A percentile compares a stretch with the other conserved stretches of the same genome.
These are phyloP conservation scores for Suillus luteus DNA, from an alignment of 768 basidiomycete genomes.

Conservation along the genomic window DNA sequence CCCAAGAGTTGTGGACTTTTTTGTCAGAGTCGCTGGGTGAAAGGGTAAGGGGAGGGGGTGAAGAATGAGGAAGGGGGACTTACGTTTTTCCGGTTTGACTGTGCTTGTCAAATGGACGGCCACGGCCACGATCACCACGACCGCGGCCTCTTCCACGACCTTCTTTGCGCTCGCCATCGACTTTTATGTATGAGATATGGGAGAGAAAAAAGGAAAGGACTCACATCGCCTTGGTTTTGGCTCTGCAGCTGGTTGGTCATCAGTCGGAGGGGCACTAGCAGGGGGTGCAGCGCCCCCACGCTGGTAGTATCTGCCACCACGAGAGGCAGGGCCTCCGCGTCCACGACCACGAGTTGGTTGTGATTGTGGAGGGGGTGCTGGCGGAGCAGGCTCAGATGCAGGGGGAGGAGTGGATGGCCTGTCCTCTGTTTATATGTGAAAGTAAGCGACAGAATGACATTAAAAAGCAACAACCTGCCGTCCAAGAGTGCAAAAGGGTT, in stretches of 20 bases:
- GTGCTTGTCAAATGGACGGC: constrained; percentile 84
- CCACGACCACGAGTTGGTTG: constrained; percentile 42
- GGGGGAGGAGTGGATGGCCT: constrained; percentile 40
- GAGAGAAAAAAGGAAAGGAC: constrained; percentile 15
- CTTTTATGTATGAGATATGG: constrained; percentile 20
- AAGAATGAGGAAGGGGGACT: constrained; percentile 30
- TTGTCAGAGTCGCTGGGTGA: constrained; percentile 84
- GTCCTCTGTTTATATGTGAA: constrained; percentile 43
- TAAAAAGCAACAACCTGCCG: constrained; percentile 47
- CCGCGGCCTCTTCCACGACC: constrained; percentile 47
- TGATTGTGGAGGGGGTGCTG: constrained; percentile 31
- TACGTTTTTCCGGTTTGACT: constrained; percentile 84
- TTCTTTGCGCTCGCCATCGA: constrained; percentile 48
- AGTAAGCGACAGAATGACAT: constrained; percentile 4
- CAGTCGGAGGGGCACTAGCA: constrained; percentile 36
- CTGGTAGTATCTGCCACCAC: constrained; percentile 69
- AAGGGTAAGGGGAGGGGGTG: constrained; percentile 13
- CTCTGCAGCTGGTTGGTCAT: constrained; percentile 38
- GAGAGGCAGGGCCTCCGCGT: constrained; percentile 59
- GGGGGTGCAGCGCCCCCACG: constrained; percentile 56
- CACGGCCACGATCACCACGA: constrained; percentile 52
- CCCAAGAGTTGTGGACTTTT: constrained; percentile 94
- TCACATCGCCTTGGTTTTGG: constrained; percentile 37
- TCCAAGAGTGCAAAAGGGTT: constrained; percentile 85
- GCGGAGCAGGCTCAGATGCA: constrained; percentile 31